Conservation (phyloP, 2,329 filamentous ascomycete genomes). For the Penicillium sumatraense region DNA sequence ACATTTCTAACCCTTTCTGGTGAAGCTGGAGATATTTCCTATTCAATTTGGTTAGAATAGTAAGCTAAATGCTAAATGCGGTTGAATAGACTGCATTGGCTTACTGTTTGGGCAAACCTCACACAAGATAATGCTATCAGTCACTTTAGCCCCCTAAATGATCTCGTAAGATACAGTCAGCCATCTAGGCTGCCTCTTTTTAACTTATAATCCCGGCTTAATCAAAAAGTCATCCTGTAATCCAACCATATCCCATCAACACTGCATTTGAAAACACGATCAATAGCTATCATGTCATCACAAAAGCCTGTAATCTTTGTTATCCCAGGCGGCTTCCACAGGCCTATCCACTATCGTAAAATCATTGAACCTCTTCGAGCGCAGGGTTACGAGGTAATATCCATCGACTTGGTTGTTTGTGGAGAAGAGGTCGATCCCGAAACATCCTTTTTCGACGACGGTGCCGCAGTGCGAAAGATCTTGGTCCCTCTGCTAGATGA, state of each 20-base stretch:
- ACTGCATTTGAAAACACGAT: too few species aligned
- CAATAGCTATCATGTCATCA: conserved; percentile 1
- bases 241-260: too few species aligned
- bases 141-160: background rate
- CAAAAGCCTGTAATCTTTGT: conserved; percentile 13
- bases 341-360: conserved; percentile 16
- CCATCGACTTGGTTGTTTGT: conserved; percentile 7
- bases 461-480: conserved; percentile 5
- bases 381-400: conserved; percentile 13
- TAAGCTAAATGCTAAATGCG: too few species aligned
- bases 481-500: conserved; percentile 11
- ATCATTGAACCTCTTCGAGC: conserved; percentile 5
- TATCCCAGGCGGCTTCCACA: conserved; percentile 11
- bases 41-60: too few species aligned
- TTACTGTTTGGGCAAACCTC: background rate
- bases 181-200: too few species aligned
- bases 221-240: too few species aligned
- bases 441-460: conserved; percentile 11
- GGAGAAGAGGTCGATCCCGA: conserved; percentile 6
- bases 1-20: too few species aligned
- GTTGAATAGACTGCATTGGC: background rate
- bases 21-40: too few species aligned
- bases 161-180: too few species aligned
- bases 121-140: background rate
- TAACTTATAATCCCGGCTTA: too few species aligned